These are phyloP conservation scores for Arctium minus DNA, from an alignment of 129 eudicot species.

Conservation along the genomic window DNA sequence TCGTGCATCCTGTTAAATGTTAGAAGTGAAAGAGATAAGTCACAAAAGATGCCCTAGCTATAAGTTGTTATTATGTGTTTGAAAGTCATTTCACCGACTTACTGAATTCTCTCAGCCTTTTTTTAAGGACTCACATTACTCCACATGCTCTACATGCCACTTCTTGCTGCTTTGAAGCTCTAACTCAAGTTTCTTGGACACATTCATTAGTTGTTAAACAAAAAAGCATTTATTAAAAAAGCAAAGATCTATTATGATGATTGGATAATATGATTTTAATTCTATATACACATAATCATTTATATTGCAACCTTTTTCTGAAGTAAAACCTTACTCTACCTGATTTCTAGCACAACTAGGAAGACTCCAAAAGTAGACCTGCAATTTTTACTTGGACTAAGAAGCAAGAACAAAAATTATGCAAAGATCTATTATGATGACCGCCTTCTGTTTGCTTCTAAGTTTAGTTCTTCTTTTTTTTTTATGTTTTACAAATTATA, in stretches of 20 bases:
- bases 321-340: constrained; percentile 36
- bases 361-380: constrained; percentile 99
- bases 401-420: background rate
- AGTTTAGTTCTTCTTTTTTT: no score
- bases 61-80: background rate
- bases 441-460: no score
- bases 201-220: constrained; percentile 62
- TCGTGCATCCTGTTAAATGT: constrained; percentile 62
- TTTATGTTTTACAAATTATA: no score
- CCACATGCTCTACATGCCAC: constrained; percentile 59
- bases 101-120: constrained; percentile 93
- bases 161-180: constrained; percentile 72
- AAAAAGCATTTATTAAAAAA: background rate
- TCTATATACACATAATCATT: background rate
- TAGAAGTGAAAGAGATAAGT: background rate
- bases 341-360: constrained; percentile 99
- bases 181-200: constrained; percentile 65
- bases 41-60: background rate
- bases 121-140: constrained; percentile 69
- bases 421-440: background rate
- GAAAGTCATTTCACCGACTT: constrained; percentile 15
- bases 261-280: background rate
- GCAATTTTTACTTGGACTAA: constrained; percentile 14
- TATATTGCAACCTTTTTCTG: background rate
- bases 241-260: background rate